Conservation (phyloP, 1,284 basidiomycete genomes). For the Sphaerobolus stellatus region DNA sequence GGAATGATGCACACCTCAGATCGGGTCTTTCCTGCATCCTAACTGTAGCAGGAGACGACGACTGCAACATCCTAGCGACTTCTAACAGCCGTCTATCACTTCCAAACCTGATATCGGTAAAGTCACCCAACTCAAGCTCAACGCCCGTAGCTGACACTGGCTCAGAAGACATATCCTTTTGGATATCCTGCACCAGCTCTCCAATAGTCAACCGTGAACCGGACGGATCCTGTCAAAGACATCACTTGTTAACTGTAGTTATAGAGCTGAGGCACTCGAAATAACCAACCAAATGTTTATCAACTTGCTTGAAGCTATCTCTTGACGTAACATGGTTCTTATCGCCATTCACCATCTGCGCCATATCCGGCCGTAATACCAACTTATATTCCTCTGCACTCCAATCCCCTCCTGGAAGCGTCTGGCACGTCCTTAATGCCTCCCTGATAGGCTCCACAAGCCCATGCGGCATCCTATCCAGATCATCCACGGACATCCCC, state of each 20-base stretch:
- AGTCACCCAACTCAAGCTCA: slow-evolving; percentile 68
- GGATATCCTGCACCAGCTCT: slow-evolving; percentile 50
- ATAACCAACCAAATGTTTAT: slow-evolving; percentile 57
- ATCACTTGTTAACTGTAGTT: not conserved
- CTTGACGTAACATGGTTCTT: slow-evolving; percentile 2
- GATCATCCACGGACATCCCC: slow-evolving; percentile 44
- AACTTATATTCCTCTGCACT: slow-evolving; percentile 68
- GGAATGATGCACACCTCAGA: slow-evolving; percentile 52
- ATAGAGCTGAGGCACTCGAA: not conserved
- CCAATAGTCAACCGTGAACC: slow-evolving; percentile 50
- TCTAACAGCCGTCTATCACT: slow-evolving; percentile 85
- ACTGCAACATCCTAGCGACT: slow-evolving; percentile 84
- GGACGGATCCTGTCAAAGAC: slow-evolving; percentile 40
- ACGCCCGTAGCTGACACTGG: slow-evolving; percentile 61
- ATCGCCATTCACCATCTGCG: slow-evolving; percentile 21
- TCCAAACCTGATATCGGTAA: slow-evolving; percentile 81
- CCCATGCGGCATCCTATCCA: slow-evolving; percentile 60
- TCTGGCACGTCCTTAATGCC: slow-evolving; percentile 77
- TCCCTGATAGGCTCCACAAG: slow-evolving; percentile 81
- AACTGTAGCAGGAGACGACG: slow-evolving; percentile 65
- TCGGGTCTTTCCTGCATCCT: slow-evolving; percentile 70
- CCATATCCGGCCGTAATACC: slow-evolving; percentile 79
- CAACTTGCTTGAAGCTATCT: slow-evolving; percentile 11
- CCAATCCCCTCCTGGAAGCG: slow-evolving; percentile 75
- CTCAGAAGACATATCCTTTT: slow-evolving; percentile 51